phyloP scores from a whole-genome alignment of 2,329 filamentous ascomycete species.

The Tolypocladium nubicola region DNA sequence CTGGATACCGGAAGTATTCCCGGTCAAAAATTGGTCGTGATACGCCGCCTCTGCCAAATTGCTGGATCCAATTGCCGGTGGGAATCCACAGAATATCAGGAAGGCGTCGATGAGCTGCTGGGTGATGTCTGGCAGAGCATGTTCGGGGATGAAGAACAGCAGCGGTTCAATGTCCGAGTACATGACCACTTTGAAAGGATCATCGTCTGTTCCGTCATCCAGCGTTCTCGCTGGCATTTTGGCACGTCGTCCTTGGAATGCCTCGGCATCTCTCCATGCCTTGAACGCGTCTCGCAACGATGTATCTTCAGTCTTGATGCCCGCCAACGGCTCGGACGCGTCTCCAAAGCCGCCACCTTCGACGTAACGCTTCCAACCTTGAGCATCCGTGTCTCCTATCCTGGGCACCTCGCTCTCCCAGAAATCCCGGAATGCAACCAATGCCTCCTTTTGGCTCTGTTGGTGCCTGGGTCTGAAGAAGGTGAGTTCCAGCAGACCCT shows the following conservation, averaged over 20 bases:
- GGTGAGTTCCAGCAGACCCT: constrained; percentile 65
- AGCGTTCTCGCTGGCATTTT: constrained; percentile 59
- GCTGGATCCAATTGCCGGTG: constrained; percentile 30
- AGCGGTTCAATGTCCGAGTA: constrained; percentile 63
- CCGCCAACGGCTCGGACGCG: constrained; percentile 24
- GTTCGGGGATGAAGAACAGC: constrained; percentile 39
- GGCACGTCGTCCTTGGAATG: constrained; percentile 32
- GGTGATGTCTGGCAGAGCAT: constrained; percentile 21
- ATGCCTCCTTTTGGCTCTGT: constrained; percentile 9
- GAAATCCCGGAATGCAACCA: constrained; percentile 53
- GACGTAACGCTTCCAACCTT: constrained; percentile 56
- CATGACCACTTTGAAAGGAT: constrained; percentile 74
- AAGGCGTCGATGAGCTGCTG: constrained; percentile 57
- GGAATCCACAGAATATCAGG: constrained; percentile 55
- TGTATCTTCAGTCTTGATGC: not conserved
- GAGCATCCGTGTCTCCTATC: constrained; percentile 61
- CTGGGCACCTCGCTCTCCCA: constrained; percentile 81
- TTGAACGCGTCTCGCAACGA: constrained; percentile 35
- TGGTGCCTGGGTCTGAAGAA: constrained; percentile 37
- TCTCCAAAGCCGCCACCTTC: constrained; percentile 24
- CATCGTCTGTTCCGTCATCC: constrained; percentile 66
- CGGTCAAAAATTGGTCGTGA: constrained; percentile 18
- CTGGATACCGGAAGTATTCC: constrained; percentile 1
- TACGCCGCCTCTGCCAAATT: constrained; percentile 18
- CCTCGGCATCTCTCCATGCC: constrained; percentile 45